Evolutionary conservation across 345 rosid species (phyloP), one percentile per base, ranked within the genome.

Genomic region (Citrus glauca): DNA sequence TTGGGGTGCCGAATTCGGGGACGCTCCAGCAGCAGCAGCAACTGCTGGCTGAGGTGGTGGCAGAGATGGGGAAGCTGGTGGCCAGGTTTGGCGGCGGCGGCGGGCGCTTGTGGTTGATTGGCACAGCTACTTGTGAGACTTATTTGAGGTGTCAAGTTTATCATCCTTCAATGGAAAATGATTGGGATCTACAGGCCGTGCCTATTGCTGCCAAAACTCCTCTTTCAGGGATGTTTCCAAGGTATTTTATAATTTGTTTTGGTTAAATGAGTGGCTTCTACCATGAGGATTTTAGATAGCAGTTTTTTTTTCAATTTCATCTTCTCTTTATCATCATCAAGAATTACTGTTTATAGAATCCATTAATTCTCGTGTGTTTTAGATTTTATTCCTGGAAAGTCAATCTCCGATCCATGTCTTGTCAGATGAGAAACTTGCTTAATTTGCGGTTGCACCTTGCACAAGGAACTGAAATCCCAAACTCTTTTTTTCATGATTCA

Each of bases 111-210:
- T 92, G 97, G 90, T 79, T 96, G 82, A 90, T 94, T 67, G 98
- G 97, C 27, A 92, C 93, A 27, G 99, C 99, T n/a, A 94, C 98
- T 70, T 96, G 97, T 48, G 98, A 96, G 85, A 95, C 98, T 60
- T 93, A 93, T 80, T 76, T 95, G 82, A 87, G 98, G 70, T 95
- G 98, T 79, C 98, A 95, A 81, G 91, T 95, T 60, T 90, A 95
- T 82, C 93, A 93, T 80, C 91, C 98, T 72, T 86, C 91, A 7
- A 88, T 96, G 97, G 99, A 96, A 83, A 87, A 77, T 75, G 97
- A 92, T 78, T 96, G 99, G 91, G 99, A 96, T 92, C 88, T 96
- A 78, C 98, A 94, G 81, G 98, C 93, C 2, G 86, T 96, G 59
- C 94, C 99, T 56, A 90, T 96, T 75, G 88, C 99, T 77, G 80